phyloP scores from a whole-genome alignment of 2,329 filamentous ascomycete species.

The Tolypocladium inflatum region DNA sequence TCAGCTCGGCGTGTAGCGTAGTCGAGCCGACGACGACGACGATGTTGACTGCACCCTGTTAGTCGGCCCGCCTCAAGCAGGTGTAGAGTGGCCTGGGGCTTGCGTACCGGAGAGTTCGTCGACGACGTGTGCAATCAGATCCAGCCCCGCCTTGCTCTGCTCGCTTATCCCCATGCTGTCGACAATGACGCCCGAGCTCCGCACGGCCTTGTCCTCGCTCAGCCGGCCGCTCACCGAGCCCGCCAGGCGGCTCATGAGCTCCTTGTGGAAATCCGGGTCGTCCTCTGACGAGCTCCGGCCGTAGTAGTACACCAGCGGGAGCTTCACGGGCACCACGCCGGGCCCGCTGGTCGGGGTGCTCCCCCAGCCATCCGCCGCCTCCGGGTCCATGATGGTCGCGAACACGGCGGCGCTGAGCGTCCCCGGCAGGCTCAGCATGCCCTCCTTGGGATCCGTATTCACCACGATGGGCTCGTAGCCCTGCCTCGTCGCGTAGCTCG shows the following conservation, averaged over 20 bases:
- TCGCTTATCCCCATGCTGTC: constrained; percentile 69
- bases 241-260: constrained; percentile 66
- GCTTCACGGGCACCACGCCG: constrained; percentile 78
- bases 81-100: background rate
- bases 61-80: background rate
- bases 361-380: constrained; percentile 74
- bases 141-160: constrained; percentile 57
- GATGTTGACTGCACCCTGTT: constrained; percentile 58
- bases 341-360: constrained; percentile 86
- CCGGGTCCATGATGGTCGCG: constrained; percentile 75
- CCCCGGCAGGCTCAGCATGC: constrained; percentile 67
- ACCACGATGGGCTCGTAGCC: constrained; percentile 71
- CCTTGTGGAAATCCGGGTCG: constrained; percentile 62
- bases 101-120: constrained; percentile 41
- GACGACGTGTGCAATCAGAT: constrained; percentile 69
- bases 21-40: constrained; percentile 77
- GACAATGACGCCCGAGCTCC: constrained; percentile 70
- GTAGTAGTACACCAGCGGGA: constrained; percentile 85
- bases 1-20: constrained; percentile 64
- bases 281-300: constrained; percentile 66
- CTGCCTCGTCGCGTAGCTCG: constrained; percentile 67
- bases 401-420: constrained; percentile 82
- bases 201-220: constrained; percentile 63
- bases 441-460: constrained; percentile 76
- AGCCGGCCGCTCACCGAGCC: constrained; percentile 69